Evolutionary conservation across 148 eudicot species (phyloP).

Genomic region (Rhododendron molle): DNA sequence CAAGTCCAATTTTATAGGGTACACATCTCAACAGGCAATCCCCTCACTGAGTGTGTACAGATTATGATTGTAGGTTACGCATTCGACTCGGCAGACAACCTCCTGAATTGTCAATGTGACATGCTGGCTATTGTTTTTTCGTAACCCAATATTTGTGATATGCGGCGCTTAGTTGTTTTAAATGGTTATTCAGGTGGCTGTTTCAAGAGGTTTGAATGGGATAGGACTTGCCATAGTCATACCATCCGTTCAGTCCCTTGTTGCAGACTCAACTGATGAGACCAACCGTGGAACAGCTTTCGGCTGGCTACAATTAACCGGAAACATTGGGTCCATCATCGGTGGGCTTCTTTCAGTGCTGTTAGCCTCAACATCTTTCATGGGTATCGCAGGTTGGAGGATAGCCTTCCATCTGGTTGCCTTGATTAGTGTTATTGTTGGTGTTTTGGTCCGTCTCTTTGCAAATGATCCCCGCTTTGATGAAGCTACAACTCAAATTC

Average conservation of each 20-base stretch:
- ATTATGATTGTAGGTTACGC: neutral
- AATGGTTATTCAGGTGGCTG: slow-evolving; percentile 58
- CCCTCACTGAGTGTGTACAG: neutral
- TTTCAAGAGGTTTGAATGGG: slow-evolving; percentile 83
- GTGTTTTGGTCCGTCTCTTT: slow-evolving; percentile 63
- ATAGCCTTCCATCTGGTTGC: slow-evolving; percentile 81
- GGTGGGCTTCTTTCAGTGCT: slow-evolving; percentile 64
- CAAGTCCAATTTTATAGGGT: too few species aligned
- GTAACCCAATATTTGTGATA: neutral
- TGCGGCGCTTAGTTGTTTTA: slow-evolving; percentile 10
- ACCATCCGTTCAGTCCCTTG: slow-evolving; percentile 78
- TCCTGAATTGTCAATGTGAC: neutral
- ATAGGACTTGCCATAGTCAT: slow-evolving; percentile 84
- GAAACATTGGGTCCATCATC: slow-evolving; percentile 66
- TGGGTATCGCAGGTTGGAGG: slow-evolving; percentile 91
- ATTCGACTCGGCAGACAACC: neutral
- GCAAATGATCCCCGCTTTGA: slow-evolving; percentile 65
- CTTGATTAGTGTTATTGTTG: slow-evolving; percentile 61
- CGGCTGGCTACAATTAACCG: slow-evolving; percentile 75
- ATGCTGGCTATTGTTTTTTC: neutral
- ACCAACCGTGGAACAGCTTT: slow-evolving; percentile 83
- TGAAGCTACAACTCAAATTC: slow-evolving; percentile 14
- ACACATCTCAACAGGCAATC: neutral
- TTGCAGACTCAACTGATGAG: slow-evolving; percentile 91
- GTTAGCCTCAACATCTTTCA: slow-evolving; percentile 61